Evolutionary conservation across 345 rosid species (phyloP).

Genomic region (Boechera divaricarpa): DNA sequence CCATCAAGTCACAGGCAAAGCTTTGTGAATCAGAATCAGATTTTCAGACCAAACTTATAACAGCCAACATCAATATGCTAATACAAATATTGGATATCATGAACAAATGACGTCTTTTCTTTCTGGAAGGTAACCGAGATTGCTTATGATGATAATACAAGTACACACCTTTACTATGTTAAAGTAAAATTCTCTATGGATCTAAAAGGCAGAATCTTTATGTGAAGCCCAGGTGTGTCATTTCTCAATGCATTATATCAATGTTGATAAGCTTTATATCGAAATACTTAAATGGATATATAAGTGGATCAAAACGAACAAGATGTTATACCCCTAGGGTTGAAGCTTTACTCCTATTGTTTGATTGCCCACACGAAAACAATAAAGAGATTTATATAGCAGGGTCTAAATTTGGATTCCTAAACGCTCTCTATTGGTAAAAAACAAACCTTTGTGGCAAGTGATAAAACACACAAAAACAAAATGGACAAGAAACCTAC

Average conservation of each 20-base stretch:
- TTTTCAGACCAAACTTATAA: slow-evolving; percentile 15
- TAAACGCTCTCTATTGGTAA: background rate
- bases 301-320: slow-evolving; percentile 11
- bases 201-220: slow-evolving; percentile 1
- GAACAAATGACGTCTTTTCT: background rate
- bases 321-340: slow-evolving; percentile 4
- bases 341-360: background rate
- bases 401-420: background rate
- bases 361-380: slow-evolving; percentile 2
- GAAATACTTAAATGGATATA: background rate
- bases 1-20: slow-evolving; percentile 20
- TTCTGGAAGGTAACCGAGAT: slow-evolving; percentile 2
- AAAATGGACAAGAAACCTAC: slow-evolving; percentile 69
- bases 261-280: background rate
- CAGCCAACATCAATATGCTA: slow-evolving; percentile 1
- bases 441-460: background rate
- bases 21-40: slow-evolving; percentile 17
- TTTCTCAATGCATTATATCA: background rate
- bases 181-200: background rate
- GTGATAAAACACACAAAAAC: slow-evolving; percentile 24
- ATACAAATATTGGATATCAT: background rate
- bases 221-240: background rate
- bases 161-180: background rate
- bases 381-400: background rate
- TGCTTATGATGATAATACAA: background rate